Percentiles rank a stretch among this genome's conserved stretches.
phyloP scores from a whole-genome alignment of 768 basidiomycete species.

The Leccinum pellstonianum region DNA sequence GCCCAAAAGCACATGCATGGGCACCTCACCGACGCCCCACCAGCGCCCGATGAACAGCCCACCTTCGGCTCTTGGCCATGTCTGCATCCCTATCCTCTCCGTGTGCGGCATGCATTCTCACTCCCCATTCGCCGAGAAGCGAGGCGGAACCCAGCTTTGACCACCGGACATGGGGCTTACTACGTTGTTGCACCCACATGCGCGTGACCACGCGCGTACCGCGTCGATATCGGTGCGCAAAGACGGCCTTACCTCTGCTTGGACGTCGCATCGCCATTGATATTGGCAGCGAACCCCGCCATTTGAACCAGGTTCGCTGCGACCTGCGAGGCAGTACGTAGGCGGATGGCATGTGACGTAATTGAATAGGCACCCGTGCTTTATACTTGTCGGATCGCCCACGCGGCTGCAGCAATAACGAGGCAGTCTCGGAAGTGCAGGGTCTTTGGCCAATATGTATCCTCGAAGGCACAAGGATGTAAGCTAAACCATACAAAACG shows the following conservation, averaged over 20 bases:
- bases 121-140: background rate
- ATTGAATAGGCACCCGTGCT: background rate
- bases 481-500: background rate
- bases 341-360: background rate
- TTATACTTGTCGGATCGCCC: background rate
- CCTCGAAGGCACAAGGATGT: background rate
- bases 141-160: background rate
- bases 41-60: background rate
- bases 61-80: background rate
- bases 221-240: slow-evolving; percentile 10
- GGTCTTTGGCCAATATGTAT: background rate
- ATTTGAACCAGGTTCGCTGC: slow-evolving; percentile 15
- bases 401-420: background rate
- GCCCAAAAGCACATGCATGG: background rate
- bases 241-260: slow-evolving; percentile 10
- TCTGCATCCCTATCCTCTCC: background rate
- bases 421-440: background rate
- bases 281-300: slow-evolving; percentile 19
- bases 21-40: background rate
- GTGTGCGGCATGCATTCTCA: background rate
- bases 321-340: background rate
- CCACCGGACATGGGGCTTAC: slow-evolving; percentile 6
- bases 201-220: background rate
- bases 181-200: slow-evolving; percentile 15
- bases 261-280: slow-evolving; percentile 2